Evolutionary conservation across 2,329 filamentous ascomycete species (phyloP).

Genomic region (Cylindrodendrum hubeiense): DNA sequence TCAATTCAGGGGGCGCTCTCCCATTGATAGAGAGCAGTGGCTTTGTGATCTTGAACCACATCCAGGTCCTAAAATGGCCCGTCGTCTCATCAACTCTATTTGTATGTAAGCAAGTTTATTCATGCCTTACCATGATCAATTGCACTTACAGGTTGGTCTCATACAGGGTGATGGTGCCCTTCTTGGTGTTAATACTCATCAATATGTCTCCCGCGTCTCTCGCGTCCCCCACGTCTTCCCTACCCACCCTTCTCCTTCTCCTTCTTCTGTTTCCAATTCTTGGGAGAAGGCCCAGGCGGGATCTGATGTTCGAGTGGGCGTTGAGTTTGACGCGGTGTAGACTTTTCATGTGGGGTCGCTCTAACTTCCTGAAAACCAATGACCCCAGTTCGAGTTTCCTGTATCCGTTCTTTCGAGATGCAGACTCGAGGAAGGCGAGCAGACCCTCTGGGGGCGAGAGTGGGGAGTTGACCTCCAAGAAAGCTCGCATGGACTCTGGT

Average conservation of each 20-base stretch:
- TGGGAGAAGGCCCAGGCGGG: too few species aligned
- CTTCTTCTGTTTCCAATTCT: not conserved
- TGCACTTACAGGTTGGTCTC: slow-evolving; percentile 16
- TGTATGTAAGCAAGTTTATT: not conserved
- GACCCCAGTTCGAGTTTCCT: slow-evolving; percentile 39
- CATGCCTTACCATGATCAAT: not conserved
- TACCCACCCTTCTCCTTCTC: too few species aligned
- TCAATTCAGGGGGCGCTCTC: not conserved
- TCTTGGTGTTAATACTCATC: slow-evolving; percentile 4
- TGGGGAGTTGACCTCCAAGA: not conserved
- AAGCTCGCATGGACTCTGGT: not conserved
- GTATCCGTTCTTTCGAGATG: slow-evolving; percentile 35
- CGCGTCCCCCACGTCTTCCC: too few species aligned
- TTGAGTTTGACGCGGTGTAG: too few species aligned
- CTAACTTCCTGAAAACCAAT: slow-evolving; percentile 32
- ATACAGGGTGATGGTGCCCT: slow-evolving; percentile 9
- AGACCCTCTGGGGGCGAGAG: slow-evolving; percentile 9
- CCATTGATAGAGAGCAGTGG: slow-evolving; percentile 3
- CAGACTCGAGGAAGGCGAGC: slow-evolving; percentile 28
- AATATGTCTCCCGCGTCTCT: not conserved
- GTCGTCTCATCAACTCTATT: slow-evolving; percentile 1
- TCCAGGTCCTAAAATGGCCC: slow-evolving; percentile 13
- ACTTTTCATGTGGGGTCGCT: not conserved
- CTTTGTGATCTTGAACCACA: slow-evolving; percentile 21
- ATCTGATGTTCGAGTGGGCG: too few species aligned